Base-by-base conservation (phyloP, 345 rosid species). In the Camelina neglecta region DNA sequence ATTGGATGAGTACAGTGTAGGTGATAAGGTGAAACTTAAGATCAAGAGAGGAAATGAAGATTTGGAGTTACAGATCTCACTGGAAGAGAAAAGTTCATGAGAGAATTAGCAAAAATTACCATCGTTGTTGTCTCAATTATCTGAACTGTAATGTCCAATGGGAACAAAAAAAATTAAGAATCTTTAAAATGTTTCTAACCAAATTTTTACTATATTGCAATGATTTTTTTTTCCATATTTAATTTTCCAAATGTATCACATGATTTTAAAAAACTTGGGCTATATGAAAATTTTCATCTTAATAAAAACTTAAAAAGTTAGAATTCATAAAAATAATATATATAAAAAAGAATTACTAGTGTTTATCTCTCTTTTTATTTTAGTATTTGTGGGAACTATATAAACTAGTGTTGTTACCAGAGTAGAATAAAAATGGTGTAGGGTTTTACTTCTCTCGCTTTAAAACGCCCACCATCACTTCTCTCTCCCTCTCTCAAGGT, bases 1-100 rank as follows among this genome's bases (percentile, higher is more conserved):
- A 66, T 82, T 92, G 81, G 96, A 94, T 82, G 98, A 92, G 51
- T 92, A 89, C 75, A 89, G 24, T 33, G 90, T 88, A 10, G 96
- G 95, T 59, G 97, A 92, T 31, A 81, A 77, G 36, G 96, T 94
- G 50, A 72, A 39, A 12, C 80, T 92, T 62, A 85, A 78, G 84
- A 80, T 94, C 72, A 89, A 84, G 76, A 88, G 98, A 66, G 90
- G 93, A n/a, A 74, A 69, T 61, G 88, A 87, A 75, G 83, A 60
- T 70, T 65, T 92, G 80, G 91, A 87, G 70, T 74, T 94, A 50
- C 86, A 89, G 20, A 77, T 90, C 13, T 71, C 59, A 24, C 76
- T 94, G 24, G 97, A 94, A 80, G 93, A 92, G 81, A 89, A 80
- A 66, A 88, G 77, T 59, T 87, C 73, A 9, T 84, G 38, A 60